Evolutionary conservation across 2,329 filamentous ascomycete species (phyloP), one percentile per base, ranked within the genome.

Genomic region (Fusarium sterilihyphosum): DNA sequence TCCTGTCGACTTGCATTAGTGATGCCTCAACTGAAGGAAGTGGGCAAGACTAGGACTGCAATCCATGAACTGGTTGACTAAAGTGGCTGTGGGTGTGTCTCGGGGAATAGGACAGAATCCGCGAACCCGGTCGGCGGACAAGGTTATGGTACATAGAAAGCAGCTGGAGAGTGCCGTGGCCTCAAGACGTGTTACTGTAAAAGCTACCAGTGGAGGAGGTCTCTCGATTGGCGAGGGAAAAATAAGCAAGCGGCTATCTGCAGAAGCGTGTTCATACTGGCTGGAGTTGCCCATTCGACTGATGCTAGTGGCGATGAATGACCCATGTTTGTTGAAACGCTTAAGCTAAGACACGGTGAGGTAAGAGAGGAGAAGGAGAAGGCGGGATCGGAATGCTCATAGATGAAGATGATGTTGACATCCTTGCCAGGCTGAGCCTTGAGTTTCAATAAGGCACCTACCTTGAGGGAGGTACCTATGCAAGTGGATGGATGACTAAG

Each of bases 81-180:
- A 53, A 35, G 64, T 74, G 68, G 67, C 59, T 64, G 26, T 13
- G 29, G 64, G 37, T 74, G 37, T 74, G 72, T 74, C 71, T 74
- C 56, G 24, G 63, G 53, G 53, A 40, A 29, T 13, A 57, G 50
- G 47, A 49, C 61, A 60, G 43, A 46, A 74, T 44, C 72, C 72
- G 72, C 50, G 60, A 43, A 74, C 72, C 72, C 52, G 72, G 72
- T 75, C 61, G 57, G 49, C 46, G 59, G 64, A 58, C 53, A 57
- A 37, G 56, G 44, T 29, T 16, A 37, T 16, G 40, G 38, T 54
- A 31, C 38, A 43, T 41, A 12, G 29, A 41, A 56, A 47, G 22
- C 29, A 37, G 49, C 49, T 41, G 29, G 16, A 46, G 33, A 49
- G 47, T 61, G 31, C 26, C 29, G 38, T 38, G 31, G 40, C 33